These are phyloP conservation scores for Calonectria leucothoes DNA, from an alignment of 2,329 filamentous ascomycete genomes.

Conservation along the genomic window DNA sequence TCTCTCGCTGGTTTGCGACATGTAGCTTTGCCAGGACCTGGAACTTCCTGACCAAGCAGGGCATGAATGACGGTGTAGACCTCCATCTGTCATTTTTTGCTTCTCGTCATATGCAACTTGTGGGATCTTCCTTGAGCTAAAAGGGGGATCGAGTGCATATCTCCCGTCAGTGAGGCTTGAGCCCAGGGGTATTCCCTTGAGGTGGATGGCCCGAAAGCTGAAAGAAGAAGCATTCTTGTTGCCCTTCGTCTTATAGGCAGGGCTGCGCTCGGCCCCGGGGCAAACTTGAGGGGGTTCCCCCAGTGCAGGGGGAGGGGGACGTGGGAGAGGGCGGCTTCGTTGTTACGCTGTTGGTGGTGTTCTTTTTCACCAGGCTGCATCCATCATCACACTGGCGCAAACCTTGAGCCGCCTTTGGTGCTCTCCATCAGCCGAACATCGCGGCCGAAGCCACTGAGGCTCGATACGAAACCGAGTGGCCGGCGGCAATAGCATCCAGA, in stretches of 20 bases:
- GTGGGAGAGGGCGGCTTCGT: too few relatives aligned
- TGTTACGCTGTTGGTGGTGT: slow-evolving; percentile 3
- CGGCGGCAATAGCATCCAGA: not conserved
- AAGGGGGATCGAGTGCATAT: slow-evolving; percentile 6
- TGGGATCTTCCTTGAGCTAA: slow-evolving; percentile 9
- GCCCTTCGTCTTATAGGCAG: not conserved
- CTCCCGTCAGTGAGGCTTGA: slow-evolving; percentile 3
- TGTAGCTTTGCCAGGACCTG: not conserved
- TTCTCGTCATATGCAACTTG: not conserved
- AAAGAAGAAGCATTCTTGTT: not conserved
- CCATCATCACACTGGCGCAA: not conserved
- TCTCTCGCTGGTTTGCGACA: not conserved
- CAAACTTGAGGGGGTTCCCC: not conserved
- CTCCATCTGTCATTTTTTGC: not conserved
- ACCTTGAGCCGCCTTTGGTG: not conserved
- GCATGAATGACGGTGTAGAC: not conserved
- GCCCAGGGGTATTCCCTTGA: slow-evolving; percentile 6
- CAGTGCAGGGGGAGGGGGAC: not conserved
- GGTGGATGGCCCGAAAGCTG: slow-evolving; percentile 11
- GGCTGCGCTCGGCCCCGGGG: slow-evolving; percentile 3
- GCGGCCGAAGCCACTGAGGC: not conserved
- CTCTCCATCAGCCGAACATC: not conserved
- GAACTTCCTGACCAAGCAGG: not conserved
- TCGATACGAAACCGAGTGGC: not conserved
- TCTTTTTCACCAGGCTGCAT: not conserved